Evolutionary conservation across 2,329 filamentous ascomycete genomes (phyloP), one percentile per base, ranked within the genome.

Genomic region (Fusarium tupiense): DNA sequence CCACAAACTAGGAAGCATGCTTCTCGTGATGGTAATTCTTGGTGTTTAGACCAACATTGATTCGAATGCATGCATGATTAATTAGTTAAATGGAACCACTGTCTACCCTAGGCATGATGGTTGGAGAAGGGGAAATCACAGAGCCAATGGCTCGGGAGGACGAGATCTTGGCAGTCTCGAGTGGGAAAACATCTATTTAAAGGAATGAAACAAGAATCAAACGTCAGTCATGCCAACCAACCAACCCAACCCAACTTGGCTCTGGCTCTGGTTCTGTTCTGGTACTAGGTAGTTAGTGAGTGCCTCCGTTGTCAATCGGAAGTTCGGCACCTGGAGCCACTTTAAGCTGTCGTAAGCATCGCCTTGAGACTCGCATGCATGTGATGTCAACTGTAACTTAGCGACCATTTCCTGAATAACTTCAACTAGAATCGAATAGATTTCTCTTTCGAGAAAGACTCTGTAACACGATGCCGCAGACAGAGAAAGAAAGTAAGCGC

Each of bases 281-380:
- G 29, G n/a, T 37, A 35, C 35, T 37, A 37, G 16, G 16, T 37
- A 37, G 8, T 16, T 26, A 47, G 19, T 16, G 19, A 54, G 24
- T 22, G 24, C 26, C 53, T 56, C 66, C 66, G 67, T 61, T 43
- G 19, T 35, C 16, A 16, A 6, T 54, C 70, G 70, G 69, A 70
- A 73, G 66, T 50, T 65, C 64, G 70, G 69, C 70, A 73, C 24
- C 47, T 31, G 43, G 31, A 50, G 65, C 65, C 70, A 73, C 60
- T 19, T 43, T 24, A 35, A 66, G 67, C 43, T 44, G 70, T 72
- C 70, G 70, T 73, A 47, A 72, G 69, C 69, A 50, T 67, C 41
- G 24, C 43, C 57, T 52, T 59, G n/a, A 41, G 22, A 41, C 6
- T 31, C 35, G 24, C 35, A 49, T 33, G 20, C 35, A 37, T 33